Evolutionary conservation across 2,329 filamentous ascomycete species (phyloP), one percentile per base, ranked within the genome.

Genomic region (Akanthomyces dipterigenus): DNA sequence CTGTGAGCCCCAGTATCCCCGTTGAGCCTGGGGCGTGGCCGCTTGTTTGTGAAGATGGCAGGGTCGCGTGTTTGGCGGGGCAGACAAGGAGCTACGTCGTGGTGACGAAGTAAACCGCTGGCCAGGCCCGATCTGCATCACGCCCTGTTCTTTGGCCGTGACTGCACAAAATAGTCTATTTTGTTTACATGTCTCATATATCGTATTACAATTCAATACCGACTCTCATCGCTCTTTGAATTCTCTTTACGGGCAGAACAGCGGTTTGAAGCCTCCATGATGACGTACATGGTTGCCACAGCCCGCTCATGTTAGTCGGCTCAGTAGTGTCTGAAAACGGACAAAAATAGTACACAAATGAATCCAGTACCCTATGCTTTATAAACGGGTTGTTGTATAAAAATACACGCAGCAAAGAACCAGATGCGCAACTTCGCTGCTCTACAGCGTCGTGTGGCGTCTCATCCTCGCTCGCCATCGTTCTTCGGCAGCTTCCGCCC

Each of bases 11-110:
- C 56, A 51, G 38, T 49, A 31, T 43, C 38, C 36, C 26, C 12
- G 56, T 40, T 38, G 14, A 45, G 22, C 38, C 56, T 24, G 48
- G 56, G 56, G 46, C 56, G 8, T 42, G 56, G 48, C 48, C 24
- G 26, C 26, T 31, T 24, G 56, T 40, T 31, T 49, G 34, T 58
- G 55, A 58, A 45, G 48, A 45, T 18, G 46, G 48, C 38, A 31
- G n/a, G 43, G 38, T 43, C 12, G 56, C 38, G 48, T 53, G 46
- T 53, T 51, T 60, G 38, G 56, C 56, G 56, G 56, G 56, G 56
- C 48, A 31, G 48, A 40, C 11, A 11, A 9, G 7, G 6, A 51
- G 7, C 12, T 59, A 45, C 56, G 46, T 53, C 24, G 56, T 45
- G 24, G 46, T 43, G 34, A 59, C 46, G 42, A 20, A 45, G 16